Conservation (phyloP, 2,329 filamentous ascomycete genomes). For the Colletotrichum limetticola region DNA sequence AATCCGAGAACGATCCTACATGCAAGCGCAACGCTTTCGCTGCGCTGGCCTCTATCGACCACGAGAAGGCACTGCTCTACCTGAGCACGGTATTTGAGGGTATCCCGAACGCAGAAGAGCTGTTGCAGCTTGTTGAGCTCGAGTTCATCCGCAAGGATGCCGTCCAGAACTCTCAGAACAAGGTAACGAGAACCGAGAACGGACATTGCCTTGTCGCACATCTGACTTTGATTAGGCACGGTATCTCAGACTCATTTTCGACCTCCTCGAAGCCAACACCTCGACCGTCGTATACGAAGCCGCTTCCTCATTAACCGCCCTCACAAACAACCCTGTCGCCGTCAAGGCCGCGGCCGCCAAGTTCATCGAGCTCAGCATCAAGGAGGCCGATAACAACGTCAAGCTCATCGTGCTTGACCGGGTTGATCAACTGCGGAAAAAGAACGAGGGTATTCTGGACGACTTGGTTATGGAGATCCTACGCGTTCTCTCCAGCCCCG, state of each 20-base stretch:
- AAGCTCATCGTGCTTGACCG: conserved; percentile 98
- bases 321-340: conserved; percentile 96
- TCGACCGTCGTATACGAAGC: conserved; percentile 98
- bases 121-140: conserved; percentile 91
- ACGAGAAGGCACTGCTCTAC: conserved; percentile 91
- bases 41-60: conserved; percentile 88
- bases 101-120: conserved; percentile 92
- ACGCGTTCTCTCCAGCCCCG: conserved; percentile 91
- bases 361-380: conserved; percentile 96
- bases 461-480: conserved; percentile 98
- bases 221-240: conserved; percentile 68
- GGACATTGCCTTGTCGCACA: background rate
- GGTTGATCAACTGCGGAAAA: conserved; percentile 86
- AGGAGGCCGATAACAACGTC: conserved; percentile 98
- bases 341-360: conserved; percentile 97
- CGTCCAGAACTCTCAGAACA: conserved; percentile 93
- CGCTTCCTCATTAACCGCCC: conserved; percentile 90
- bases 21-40: conserved; percentile 99
- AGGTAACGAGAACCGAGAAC: conserved; percentile 63
- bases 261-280: conserved; percentile 90
- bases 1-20: conserved; percentile 90
- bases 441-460: conserved; percentile 91
- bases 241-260: conserved; percentile 95
- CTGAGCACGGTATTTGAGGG: conserved; percentile 91
- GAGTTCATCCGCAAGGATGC: conserved; percentile 99